Conservation (phyloP, 805 yeast species). For the Ogataea corticis region DNA sequence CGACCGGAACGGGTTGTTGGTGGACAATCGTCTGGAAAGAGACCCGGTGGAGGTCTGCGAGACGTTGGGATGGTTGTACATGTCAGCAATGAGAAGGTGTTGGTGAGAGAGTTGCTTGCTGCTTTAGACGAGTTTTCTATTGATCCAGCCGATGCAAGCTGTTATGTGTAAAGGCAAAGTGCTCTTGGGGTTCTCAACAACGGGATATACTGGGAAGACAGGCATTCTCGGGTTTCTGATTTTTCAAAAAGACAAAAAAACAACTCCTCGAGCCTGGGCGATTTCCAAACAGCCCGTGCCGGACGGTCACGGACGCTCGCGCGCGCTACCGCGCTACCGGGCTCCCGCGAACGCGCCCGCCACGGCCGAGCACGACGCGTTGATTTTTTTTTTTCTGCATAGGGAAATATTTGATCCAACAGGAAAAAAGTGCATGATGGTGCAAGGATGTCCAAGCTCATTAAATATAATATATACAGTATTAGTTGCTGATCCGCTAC, state of each 20-base stretch:
- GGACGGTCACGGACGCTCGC: not conserved
- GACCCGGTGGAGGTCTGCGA: constrained; percentile 40
- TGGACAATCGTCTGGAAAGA: constrained; percentile 47
- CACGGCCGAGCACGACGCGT: constrained; percentile 2
- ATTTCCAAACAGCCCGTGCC: not conserved
- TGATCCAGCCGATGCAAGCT: not conserved
- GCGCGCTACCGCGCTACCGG: not conserved
- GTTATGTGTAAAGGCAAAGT: not conserved
- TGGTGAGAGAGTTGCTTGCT: too few species aligned
- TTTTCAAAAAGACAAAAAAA: not conserved
- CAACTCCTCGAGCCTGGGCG: not conserved
- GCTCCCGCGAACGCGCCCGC: not conserved
- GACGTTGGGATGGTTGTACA: constrained; percentile 35
- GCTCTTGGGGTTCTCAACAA: not conserved
- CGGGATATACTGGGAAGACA: too few species aligned
- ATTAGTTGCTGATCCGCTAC: not conserved
- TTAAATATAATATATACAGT: not conserved
- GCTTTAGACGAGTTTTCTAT: not conserved
- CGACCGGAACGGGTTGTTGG: constrained; percentile 73
- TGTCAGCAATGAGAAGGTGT: constrained; percentile 9
- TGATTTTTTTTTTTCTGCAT: not conserved
- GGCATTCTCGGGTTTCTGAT: not conserved
- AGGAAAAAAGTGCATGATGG: not conserved
- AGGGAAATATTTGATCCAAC: not conserved
- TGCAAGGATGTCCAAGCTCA: not conserved